Evolutionary conservation across 1,139 yeast species (phyloP), one percentile per base, ranked within the genome.

Genomic region (Protomyces arabidopsidicola): DNA sequence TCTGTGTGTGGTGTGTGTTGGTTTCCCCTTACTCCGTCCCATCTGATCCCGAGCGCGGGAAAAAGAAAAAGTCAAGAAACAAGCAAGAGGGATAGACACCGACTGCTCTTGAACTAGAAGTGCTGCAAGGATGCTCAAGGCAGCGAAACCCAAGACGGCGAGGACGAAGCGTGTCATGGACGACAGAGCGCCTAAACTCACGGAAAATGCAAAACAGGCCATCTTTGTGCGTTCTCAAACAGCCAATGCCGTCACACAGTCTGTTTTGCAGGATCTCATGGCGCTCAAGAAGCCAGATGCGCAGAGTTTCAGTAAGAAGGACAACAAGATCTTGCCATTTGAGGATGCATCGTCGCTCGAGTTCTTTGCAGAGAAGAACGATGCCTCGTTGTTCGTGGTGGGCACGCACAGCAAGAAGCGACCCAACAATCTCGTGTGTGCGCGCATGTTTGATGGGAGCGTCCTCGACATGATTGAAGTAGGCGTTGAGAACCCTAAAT

Each of bases 131-230:
- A 58, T 58, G 62, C 38, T 58, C 51, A 36, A 50, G 27, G 34
- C 56, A 12, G 45, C 53, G 38, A 86, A 87, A 69, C 98, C 99
- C 56, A 91, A 90, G 78, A 93, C 87, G 73, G 97, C 97, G 65
- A 90, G 98, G 74, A 84, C 97, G 64, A 95, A 95, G 79, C 85
- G 99, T 75, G 98, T 96, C 14, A 75, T 91, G 70, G 96, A 91
- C 67, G 87, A 88, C 72, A 86, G 84, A 71, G 97, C 90, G 72
- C 85, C 98, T 65, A 93, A 90, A 77, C 76, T 90, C 62, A 87
- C 87, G 14, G 99, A 93, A 75, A 91, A 93, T 75, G 85, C 88
- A 69, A 95, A 95, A 77, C 82, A 84, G 64, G 98, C 97, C 0
- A 81, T 93, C 66, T 93, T 93, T 72, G 86, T 93, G 55, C 97